Conservation (phyloP, 2,329 filamentous ascomycete species). For the Aquanectria penicillioides region DNA sequence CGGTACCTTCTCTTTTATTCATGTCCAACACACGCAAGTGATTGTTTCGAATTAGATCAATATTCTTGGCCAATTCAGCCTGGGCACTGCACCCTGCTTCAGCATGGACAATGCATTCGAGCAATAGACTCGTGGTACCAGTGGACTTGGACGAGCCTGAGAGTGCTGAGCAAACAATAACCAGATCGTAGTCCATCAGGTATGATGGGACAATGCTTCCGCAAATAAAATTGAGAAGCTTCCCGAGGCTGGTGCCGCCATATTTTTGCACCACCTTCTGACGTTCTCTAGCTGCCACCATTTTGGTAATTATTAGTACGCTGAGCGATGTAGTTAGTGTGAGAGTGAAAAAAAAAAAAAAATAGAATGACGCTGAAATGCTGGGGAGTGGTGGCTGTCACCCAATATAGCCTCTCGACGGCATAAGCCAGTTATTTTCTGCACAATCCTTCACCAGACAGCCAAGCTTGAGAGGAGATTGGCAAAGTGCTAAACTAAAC, state of each 20-base stretch:
- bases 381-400: no score
- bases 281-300: not conserved
- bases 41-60: not conserved
- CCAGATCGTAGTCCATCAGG: not conserved
- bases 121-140: conserved; percentile 4
- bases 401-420: no score
- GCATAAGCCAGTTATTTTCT: no score
- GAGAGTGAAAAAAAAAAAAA: no score
- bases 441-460: no score
- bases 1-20: not conserved
- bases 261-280: conserved; percentile 6
- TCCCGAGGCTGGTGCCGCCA: not conserved
- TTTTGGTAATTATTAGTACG: no score
- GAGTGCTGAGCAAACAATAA: conserved; percentile 8
- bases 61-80: not conserved
- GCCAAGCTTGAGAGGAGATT: no score
- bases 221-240: not conserved
- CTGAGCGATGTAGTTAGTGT: no score
- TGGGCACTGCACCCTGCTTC: not conserved
- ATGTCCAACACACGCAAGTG: not conserved
- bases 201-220: not conserved
- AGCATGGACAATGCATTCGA: not conserved
- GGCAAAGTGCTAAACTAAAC: no score
- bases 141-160: conserved; percentile 1
- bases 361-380: no score